phyloP scores from a whole-genome alignment of 805 yeast genomes.

The Wickerhamiella slavikovae region DNA sequence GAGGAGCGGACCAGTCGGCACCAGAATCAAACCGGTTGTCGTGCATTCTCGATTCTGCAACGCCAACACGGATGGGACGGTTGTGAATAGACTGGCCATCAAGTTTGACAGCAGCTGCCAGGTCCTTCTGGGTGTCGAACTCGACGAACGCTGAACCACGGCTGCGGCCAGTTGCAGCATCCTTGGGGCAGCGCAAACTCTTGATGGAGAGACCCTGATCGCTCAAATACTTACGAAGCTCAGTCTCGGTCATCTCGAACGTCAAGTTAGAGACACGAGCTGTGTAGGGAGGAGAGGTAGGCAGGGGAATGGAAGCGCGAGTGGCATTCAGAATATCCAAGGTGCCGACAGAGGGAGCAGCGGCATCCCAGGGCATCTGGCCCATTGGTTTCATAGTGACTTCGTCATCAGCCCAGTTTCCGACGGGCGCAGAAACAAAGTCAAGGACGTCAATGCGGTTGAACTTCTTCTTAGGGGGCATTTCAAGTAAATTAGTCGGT shows the following conservation, averaged over 20 bases:
- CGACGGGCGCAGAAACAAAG: conserved; percentile 32
- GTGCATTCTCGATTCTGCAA: conserved; percentile 39
- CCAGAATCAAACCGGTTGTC: conserved; percentile 8
- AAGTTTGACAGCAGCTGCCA: conserved; percentile 52
- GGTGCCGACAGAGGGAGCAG: no score
- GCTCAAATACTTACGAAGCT: conserved; percentile 17
- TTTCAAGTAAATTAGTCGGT: conserved; percentile 10
- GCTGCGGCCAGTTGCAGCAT: conserved; percentile 42
- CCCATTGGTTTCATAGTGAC: no score
- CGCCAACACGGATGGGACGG: conserved; percentile 50
- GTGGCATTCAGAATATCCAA: no score
- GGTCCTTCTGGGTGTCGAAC: conserved; percentile 60
- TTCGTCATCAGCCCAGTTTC: conserved; percentile 76
- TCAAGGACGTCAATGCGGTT: conserved; percentile 72
- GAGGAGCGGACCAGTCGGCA: conserved; percentile 14
- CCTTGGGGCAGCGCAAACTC: conserved; percentile 56
- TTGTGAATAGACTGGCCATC: conserved; percentile 52
- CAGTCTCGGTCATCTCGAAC: conserved; percentile 54
- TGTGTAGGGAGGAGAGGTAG: conserved; percentile 78
- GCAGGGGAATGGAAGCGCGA: conserved; percentile 61
- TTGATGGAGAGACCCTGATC: conserved; percentile 28
- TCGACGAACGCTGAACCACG: conserved; percentile 84
- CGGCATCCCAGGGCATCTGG: no score
- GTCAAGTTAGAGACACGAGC: conserved; percentile 81
- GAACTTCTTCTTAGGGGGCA: conserved; percentile 44